Evolutionary conservation across 768 basidiomycete genomes (phyloP).

Genomic region (Leccinum truebloodii): DNA sequence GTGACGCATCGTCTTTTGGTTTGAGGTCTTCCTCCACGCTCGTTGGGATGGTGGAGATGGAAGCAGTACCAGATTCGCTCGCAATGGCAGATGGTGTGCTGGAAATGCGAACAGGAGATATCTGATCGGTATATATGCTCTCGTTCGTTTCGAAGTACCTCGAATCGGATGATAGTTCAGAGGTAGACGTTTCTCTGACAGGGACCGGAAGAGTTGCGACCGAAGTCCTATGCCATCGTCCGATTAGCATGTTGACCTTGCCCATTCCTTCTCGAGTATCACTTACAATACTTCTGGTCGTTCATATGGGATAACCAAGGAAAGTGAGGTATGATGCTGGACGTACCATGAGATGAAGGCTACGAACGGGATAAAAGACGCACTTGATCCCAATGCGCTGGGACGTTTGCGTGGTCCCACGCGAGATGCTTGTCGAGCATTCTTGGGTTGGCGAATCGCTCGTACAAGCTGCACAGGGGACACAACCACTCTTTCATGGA

Average conservation of each 20-base stretch:
- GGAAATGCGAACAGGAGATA: conserved; percentile 8
- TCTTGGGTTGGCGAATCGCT: conserved; percentile 40
- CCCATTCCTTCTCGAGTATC: background rate
- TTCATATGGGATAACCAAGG: conserved; percentile 17
- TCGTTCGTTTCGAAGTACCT: background rate
- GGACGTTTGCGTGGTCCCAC: conserved; percentile 49
- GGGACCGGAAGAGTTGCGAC: conserved; percentile 4
- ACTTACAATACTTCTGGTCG: conserved; percentile 14
- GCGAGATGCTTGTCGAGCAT: conserved; percentile 50
- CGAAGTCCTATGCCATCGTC: conserved; percentile 1
- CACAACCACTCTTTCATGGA: conserved; percentile 45
- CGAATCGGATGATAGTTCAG: conserved; percentile 3
- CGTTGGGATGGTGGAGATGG: conserved; percentile 6
- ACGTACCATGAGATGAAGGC: background rate
- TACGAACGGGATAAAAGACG: conserved; percentile 3
- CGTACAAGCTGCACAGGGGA: conserved; percentile 54
- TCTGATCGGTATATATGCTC: conserved; percentile 6
- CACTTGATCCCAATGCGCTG: conserved; percentile 39
- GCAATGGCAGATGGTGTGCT: conserved; percentile 13
- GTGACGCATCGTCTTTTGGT: conserved; percentile 15
- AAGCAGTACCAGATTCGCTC: conserved; percentile 9
- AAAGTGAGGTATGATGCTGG: conserved; percentile 20
- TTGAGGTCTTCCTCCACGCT: conserved; percentile 26
- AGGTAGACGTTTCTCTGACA: conserved; percentile 7
- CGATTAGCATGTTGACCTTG: background rate